Base-by-base conservation (phyloP, 2,329 filamentous ascomycete species). In the Thielaviopsis euricoi region DNA sequence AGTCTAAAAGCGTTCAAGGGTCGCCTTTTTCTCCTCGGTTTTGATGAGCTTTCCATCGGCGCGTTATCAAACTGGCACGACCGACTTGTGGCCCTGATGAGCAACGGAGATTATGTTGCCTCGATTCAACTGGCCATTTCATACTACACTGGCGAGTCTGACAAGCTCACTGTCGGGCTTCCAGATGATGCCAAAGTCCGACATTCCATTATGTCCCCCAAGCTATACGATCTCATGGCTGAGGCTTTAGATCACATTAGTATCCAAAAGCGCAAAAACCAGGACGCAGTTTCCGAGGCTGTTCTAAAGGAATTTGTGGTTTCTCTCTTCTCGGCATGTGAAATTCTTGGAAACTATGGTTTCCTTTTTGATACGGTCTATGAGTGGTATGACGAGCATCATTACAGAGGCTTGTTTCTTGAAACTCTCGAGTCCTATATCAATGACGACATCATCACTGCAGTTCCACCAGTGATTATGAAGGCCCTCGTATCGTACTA, bases 1-100 rank as follows among this genome's bases (percentile, higher is more conserved):
- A 96, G 91, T 69, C 91, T 97, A 71, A 89, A 87, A 66, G 80
- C 89, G 3, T 98, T 97, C 72, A 98, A 97, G 69, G 90, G 93
- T 5, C 81, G 91, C 29, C 76, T 96, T 40, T 98, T 98, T 66
- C 73, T 97, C 3, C 76, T 98, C 9, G 90, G 93, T n/a, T 90
- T 91, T 71, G 93, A 91, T 66, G 91, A 97, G 66, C 75, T 96
- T 48, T 88, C 89, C 0, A 87, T 97, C 53, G 93, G 93, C 1
- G 87, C 86, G 4, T 72, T 98, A 37, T 97, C 93, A 0, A 98
- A 98, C 64, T 98, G 93, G 93, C 91, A 93, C 2, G 93, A 98
- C 69, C 79, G 93, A 48, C 74, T 98, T 19, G 83, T 96, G 63
- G 90, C 91, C 0, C 76, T 97, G 64, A 96, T 98, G 87, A 90